Conservation (phyloP, 2,329 filamentous ascomycete genomes). For the Pyricularia pennisetigena region DNA sequence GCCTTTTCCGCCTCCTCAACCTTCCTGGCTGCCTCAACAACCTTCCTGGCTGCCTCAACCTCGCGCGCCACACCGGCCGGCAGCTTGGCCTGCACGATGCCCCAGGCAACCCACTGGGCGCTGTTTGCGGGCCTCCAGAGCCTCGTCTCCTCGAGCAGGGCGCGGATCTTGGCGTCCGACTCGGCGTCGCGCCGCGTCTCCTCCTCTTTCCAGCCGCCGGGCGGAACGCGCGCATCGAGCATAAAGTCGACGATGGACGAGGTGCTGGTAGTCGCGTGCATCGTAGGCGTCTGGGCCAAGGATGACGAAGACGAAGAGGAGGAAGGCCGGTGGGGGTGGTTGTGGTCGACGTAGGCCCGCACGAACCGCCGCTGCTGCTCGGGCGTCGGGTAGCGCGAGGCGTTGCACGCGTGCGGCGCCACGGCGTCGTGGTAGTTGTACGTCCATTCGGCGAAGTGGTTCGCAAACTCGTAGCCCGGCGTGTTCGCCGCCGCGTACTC, state of each 20-base stretch:
- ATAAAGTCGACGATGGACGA: constrained; percentile 62
- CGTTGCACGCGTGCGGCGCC: constrained; percentile 57
- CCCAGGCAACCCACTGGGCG: constrained; percentile 91
- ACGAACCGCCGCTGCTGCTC: constrained; percentile 83
- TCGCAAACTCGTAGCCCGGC: constrained; percentile 84
- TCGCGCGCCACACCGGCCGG: constrained; percentile 24
- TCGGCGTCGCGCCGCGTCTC: constrained; percentile 53
- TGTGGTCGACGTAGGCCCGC: constrained; percentile 74
- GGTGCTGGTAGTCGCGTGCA: constrained; percentile 26
- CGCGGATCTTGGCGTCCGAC: constrained; percentile 56
- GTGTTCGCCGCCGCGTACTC: constrained; percentile 91
- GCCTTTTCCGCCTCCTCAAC: constrained; percentile 11
- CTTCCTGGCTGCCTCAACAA: constrained; percentile 12
- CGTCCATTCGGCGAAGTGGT: constrained; percentile 97
- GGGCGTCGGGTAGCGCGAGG: constrained; percentile 59
- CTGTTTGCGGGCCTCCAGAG: constrained; percentile 85
- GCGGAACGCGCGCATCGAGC: constrained; percentile 62
- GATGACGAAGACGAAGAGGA: constrained; percentile 20
- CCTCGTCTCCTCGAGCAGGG: constrained; percentile 66
- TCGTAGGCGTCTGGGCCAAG: constrained; percentile 19
- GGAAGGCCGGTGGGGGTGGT: constrained; percentile 20
- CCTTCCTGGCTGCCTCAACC: constrained; percentile 25
- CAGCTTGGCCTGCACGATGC: constrained; percentile 87
- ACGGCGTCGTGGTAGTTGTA: constrained; percentile 86
- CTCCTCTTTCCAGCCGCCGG: constrained; percentile 46